Conservation (phyloP, 345 rosid species). For the Cochlearia excelsa region DNA sequence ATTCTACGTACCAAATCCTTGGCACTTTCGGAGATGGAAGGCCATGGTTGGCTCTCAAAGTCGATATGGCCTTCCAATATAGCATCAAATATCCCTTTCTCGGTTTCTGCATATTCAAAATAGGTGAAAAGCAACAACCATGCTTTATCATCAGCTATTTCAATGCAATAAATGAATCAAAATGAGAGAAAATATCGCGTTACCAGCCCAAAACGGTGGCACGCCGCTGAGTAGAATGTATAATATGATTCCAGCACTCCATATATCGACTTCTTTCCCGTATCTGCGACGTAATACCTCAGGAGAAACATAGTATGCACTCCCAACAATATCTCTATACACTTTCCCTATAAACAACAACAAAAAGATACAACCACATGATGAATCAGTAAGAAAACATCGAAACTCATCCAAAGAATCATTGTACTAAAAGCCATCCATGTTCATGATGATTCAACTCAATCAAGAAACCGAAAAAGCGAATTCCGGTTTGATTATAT, state of each 20-base stretch:
- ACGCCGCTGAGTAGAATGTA: slow-evolving; percentile 88
- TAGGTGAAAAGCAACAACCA: slow-evolving; percentile 3
- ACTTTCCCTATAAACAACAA: slow-evolving; percentile 48
- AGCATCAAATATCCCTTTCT: slow-evolving; percentile 76
- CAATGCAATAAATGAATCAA: background rate
- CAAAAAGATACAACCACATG: background rate
- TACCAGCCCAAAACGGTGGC: slow-evolving; percentile 97
- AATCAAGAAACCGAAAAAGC: slow-evolving; percentile 1
- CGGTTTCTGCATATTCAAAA: slow-evolving; percentile 50
- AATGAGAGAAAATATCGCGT: slow-evolving; percentile 1
- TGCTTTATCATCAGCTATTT: background rate
- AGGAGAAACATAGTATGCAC: slow-evolving; percentile 93
- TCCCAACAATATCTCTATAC: slow-evolving; percentile 72
- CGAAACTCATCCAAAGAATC: background rate
- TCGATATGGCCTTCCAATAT: slow-evolving; percentile 71
- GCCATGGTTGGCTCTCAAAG: slow-evolving; percentile 78
- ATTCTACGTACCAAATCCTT: slow-evolving; percentile 75
- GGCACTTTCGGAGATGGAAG: slow-evolving; percentile 69
- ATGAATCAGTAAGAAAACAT: background rate
- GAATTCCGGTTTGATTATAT: background rate
- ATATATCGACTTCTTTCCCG: slow-evolving; percentile 80
- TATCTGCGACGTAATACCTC: slow-evolving; percentile 67
- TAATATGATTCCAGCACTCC: slow-evolving; percentile 87
- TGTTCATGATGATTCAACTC: background rate
- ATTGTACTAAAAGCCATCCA: background rate